phyloP scores from a whole-genome alignment of 2,329 filamentous ascomycete genomes.

The Calonectria pseudoreteaudii region DNA sequence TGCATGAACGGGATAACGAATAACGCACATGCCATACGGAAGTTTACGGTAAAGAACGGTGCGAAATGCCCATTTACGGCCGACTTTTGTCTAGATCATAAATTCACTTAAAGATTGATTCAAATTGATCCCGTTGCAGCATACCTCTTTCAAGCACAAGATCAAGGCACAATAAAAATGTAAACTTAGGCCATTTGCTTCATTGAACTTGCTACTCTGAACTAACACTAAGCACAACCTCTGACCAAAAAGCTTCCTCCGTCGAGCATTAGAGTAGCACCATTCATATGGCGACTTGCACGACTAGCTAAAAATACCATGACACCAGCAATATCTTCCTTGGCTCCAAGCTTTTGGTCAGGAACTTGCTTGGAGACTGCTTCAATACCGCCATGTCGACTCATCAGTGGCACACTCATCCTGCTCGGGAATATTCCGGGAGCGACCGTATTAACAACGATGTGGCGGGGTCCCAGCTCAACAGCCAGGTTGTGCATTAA shows the following conservation, averaged over 20 bases:
- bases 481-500: constrained; percentile 13
- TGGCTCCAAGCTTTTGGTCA: constrained; percentile 5
- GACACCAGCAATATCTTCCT: constrained; percentile 13
- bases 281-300: constrained; percentile 6
- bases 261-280: constrained; percentile 7
- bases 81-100: too few relatives aligned
- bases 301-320: constrained; percentile 13
- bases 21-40: too few relatives aligned
- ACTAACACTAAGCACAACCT: constrained; percentile 17
- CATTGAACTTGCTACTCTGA: too few relatives aligned
- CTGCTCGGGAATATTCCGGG: constrained; percentile 8
- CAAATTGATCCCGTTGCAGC: too few relatives aligned
- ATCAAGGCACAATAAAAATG: too few relatives aligned
- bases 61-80: too few relatives aligned
- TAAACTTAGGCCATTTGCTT: too few relatives aligned
- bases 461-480: constrained; percentile 7
- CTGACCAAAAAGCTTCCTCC: constrained; percentile 9
- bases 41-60: too few relatives aligned
- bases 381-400: constrained; percentile 3
- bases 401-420: constrained; percentile 6
- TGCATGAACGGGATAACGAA: too few relatives aligned
- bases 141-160: too few relatives aligned
- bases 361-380: constrained; percentile 6
- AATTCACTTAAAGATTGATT: too few relatives aligned
- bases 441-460: constrained; percentile 2